Percentiles rank a stretch among this genome's conserved stretches.
Conservation (phyloP, 495 filamentous ascomycete species). For the Tuber microsphaerosporum region DNA sequence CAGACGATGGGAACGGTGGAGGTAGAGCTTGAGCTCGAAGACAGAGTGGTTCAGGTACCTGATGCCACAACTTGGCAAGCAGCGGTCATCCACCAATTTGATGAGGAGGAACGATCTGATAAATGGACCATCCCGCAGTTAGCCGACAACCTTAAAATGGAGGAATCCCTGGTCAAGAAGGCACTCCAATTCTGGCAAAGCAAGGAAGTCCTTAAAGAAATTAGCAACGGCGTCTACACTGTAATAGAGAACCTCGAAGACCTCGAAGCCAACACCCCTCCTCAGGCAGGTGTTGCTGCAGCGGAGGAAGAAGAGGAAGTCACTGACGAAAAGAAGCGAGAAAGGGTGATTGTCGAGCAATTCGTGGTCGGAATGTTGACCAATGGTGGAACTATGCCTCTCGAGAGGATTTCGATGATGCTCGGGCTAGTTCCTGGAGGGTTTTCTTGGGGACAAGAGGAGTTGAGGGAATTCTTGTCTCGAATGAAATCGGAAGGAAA, state of each 20-base stretch:
- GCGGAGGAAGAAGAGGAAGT: conserved; percentile 52
- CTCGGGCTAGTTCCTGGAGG: conserved; percentile 80
- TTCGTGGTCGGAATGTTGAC: conserved; percentile 94
- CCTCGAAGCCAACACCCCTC: conserved; percentile 46
- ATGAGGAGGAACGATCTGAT: conserved; percentile 43
- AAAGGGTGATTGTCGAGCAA: conserved; percentile 78
- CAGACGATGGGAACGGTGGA: conserved; percentile 71
- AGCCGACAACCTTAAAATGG: conserved; percentile 62
- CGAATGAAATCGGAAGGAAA: conserved; percentile 30
- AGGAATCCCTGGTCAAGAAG: conserved; percentile 62
- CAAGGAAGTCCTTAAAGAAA: conserved; percentile 66
- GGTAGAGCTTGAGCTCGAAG: conserved; percentile 73
- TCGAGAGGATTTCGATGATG: conserved; percentile 83
- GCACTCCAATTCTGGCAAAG: conserved; percentile 81
- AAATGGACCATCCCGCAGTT: conserved; percentile 55
- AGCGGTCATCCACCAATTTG: conserved; percentile 80
- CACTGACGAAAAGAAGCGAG: conserved; percentile 65
- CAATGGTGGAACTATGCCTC: conserved; percentile 73
- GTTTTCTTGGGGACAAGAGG: conserved; percentile 69
- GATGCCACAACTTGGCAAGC: conserved; percentile 84
- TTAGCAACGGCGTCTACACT: conserved; percentile 50
- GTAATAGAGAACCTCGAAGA: conserved; percentile 59
- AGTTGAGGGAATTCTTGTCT: conserved; percentile 65
- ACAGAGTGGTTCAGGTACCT: conserved; percentile 60
- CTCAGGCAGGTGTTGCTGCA: conserved; percentile 44